phyloP scores from a whole-genome alignment of 2,329 filamentous ascomycete species.

The Talaromyces sp. region DNA sequence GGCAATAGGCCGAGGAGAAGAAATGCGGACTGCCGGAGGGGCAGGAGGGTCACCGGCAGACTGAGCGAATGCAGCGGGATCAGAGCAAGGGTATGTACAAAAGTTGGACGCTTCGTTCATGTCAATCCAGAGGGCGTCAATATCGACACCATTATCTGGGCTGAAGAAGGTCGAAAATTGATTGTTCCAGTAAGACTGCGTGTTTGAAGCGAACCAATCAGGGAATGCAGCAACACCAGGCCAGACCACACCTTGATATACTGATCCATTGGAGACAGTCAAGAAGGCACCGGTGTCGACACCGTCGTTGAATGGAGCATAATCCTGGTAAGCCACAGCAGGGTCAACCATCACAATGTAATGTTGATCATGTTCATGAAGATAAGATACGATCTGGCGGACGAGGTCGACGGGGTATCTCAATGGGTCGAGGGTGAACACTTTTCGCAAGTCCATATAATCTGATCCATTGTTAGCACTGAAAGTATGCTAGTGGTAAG shows the following conservation, averaged over 20 bases:
- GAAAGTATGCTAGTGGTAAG: no score
- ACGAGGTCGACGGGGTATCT: slow-evolving; percentile 47
- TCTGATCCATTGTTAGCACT: slow-evolving; percentile 20
- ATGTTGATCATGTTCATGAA: slow-evolving; percentile 65
- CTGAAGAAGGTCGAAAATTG: slow-evolving; percentile 66
- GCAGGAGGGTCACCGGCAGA: slow-evolving; percentile 52
- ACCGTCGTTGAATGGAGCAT: slow-evolving; percentile 58
- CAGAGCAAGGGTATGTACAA: slow-evolving; percentile 55
- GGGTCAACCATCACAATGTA: slow-evolving; percentile 76
- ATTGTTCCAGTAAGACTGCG: slow-evolving; percentile 65
- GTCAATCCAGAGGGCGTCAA: slow-evolving; percentile 77
- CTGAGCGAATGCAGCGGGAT: slow-evolving; percentile 51
- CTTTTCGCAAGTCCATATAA: slow-evolving; percentile 38
- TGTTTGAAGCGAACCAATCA: slow-evolving; percentile 70
- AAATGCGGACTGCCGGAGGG: slow-evolving; percentile 60
- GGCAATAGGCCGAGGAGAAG: slow-evolving; percentile 63
- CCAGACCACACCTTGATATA: slow-evolving; percentile 67
- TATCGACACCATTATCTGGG: slow-evolving; percentile 62
- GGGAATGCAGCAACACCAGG: slow-evolving; percentile 69
- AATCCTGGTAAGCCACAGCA: slow-evolving; percentile 35
- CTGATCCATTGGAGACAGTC: slow-evolving; percentile 52
- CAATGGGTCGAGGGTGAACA: slow-evolving; percentile 41
- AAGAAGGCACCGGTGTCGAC: slow-evolving; percentile 56
- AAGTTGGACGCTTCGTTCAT: slow-evolving; percentile 59
- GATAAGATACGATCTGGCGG: slow-evolving; percentile 62